These are phyloP conservation scores for Calocera viscosa DNA, from an alignment of 768 basidiomycete species.

Conservation along the genomic window DNA sequence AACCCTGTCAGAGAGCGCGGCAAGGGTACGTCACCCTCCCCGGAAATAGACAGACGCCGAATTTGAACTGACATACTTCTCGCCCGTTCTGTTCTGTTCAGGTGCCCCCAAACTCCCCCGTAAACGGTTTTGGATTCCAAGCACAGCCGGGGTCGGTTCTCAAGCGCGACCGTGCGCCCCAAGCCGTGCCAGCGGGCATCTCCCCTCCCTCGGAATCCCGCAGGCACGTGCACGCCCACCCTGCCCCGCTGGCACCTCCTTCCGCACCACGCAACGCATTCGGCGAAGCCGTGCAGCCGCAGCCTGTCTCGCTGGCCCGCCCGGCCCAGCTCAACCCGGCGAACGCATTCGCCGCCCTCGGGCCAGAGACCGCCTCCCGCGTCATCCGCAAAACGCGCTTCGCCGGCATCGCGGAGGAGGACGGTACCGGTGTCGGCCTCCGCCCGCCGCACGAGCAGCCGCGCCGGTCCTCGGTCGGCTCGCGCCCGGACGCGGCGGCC, in stretches of 20 bases:
- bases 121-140: not conserved
- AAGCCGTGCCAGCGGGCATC: not conserved
- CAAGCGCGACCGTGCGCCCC: too few relatives aligned
- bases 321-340: not conserved
- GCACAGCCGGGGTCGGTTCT: not conserved
- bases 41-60: not conserved
- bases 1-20: conserved; percentile 6
- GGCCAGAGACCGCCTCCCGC: not conserved
- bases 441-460: not conserved
- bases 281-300: not conserved
- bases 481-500: not conserved
- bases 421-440: not conserved
- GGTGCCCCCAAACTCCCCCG: not conserved
- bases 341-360: not conserved
- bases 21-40: not conserved
- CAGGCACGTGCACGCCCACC: not conserved
- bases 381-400: not conserved
- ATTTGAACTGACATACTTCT: not conserved
- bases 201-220: not conserved
- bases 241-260: not conserved
- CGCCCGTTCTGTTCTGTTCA: too few relatives aligned
- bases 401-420: not conserved
- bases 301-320: not conserved
- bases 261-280: not conserved
- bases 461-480: not conserved